Base-by-base conservation (phyloP, 192 early-diverging fungal genomes). In the Obelidium mucronatum region DNA sequence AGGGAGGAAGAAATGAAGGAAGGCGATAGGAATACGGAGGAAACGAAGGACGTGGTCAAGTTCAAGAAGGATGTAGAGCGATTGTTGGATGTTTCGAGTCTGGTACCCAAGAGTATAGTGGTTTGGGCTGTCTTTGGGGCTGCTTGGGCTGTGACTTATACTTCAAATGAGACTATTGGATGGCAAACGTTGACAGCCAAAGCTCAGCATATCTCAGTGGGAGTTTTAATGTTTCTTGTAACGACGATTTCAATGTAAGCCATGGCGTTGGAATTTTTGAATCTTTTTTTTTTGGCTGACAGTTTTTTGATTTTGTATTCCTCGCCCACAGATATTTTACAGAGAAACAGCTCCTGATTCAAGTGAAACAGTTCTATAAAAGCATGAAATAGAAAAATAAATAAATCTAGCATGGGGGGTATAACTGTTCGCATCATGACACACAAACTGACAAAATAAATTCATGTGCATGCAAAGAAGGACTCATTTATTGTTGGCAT, bases 141-240 rank as follows among this genome's bases (percentile, higher is more conserved):
- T 0, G 76, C 82, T 2, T 93, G 87, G 84, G 73, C 66, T 6
- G 65, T 88, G 6, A 92, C 92, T 22, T 75, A 52, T 37, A 65
- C 58, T 53, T 90, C 88, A 28, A 83, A 88, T 68, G 71, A 71
- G n/a, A 44, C 54, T 2, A 81, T 92, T 74, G 91, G 91, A 34
- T 92, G 89, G 89, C 40, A 78, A 19, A 75, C 86, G 2, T 52
- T 86, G 28, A 60, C 48, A 22, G 69, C 82, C 36, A 91, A 91
- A 75, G 61, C 69, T 1, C 48, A 78, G 37, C 91, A 92, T 78
- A 64, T 92, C 30, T 82, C 68, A 1, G 73, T 91, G 34, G 93
- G 93, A n/a, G 81, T 35, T 44, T 37, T 85, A 24, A 83, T 77
- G 63, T 81, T 74, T 36, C 26, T 77, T 34, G 13, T 78, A 15